A percentile compares a stretch with the other conserved stretches of the same genome.
phyloP scores from a whole-genome alignment of 257 asterid species.

The Nicotiana sylvestris region DNA sequence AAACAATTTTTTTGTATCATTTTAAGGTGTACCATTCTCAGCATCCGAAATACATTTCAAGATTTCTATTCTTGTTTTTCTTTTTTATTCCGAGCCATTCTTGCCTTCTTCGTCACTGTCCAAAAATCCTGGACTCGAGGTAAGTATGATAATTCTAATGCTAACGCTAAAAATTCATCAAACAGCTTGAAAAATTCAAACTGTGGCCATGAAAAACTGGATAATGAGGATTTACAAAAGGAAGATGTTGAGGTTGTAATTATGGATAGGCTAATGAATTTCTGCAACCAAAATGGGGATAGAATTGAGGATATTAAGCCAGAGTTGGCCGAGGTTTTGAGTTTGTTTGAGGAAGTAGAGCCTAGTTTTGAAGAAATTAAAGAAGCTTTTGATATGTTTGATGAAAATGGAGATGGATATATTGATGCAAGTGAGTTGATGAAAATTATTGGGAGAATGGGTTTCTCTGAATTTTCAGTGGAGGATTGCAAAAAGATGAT shows the following conservation, averaged over 20 bases:
- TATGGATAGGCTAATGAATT: slow-evolving; percentile 33
- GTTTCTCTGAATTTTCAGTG: slow-evolving; percentile 20
- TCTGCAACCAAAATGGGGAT: slow-evolving; percentile 7
- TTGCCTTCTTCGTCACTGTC: background rate
- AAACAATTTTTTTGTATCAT: slow-evolving; percentile 22
- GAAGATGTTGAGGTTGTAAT: slow-evolving; percentile 28
- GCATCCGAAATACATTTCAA: slow-evolving; percentile 23
- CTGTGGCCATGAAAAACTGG: background rate
- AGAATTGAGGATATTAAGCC: background rate
- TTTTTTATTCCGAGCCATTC: background rate
- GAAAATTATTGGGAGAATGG: slow-evolving; percentile 31
- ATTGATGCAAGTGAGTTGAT: slow-evolving; percentile 46
- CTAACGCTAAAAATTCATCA: background rate
- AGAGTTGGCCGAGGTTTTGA: slow-evolving; percentile 17
- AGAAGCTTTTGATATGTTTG: slow-evolving; percentile 47
- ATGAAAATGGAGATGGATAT: slow-evolving; percentile 48
- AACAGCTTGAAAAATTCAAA: background rate
- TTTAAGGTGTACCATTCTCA: slow-evolving; percentile 21
- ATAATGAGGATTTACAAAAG: background rate
- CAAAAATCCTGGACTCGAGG: background rate
- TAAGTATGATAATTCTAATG: background rate
- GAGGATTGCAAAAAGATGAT: slow-evolving; percentile 46
- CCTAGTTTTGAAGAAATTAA: slow-evolving; percentile 41
- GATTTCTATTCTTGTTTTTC: slow-evolving; percentile 25
- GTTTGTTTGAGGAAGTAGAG: slow-evolving; percentile 34